phyloP scores from a whole-genome alignment of 306 rosid genomes.

The Pyrus pyrifolia region DNA sequence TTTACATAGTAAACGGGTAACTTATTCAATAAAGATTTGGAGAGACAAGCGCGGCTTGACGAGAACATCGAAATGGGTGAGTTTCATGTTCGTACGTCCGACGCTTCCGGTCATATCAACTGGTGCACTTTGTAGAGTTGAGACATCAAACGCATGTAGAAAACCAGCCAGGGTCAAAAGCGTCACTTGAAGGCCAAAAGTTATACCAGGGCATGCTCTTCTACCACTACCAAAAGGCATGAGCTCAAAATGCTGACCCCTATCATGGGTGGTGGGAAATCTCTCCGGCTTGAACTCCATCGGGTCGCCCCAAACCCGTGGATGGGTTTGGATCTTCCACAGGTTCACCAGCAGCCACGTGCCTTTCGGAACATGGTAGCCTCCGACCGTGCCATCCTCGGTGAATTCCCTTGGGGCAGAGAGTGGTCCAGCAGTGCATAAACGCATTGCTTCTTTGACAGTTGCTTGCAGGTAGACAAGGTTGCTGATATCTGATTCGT shows the following conservation, averaged over 20 bases:
- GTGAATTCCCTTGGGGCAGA: slow-evolving; percentile 27
- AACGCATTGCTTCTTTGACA: slow-evolving; percentile 40
- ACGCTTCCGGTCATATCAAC: slow-evolving; percentile 45
- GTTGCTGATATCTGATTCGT: slow-evolving; percentile 37
- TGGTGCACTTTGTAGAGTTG: background rate
- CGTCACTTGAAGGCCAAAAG: slow-evolving; percentile 33
- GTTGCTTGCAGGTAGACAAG: slow-evolving; percentile 50
- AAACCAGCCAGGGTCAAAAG: slow-evolving; percentile 29
- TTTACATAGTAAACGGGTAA: no score
- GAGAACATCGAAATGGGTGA: slow-evolving; percentile 42
- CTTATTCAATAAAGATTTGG: slow-evolving; percentile 10
- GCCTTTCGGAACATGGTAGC: slow-evolving; percentile 34
- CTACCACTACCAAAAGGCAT: background rate
- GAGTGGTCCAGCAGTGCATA: slow-evolving; percentile 45
- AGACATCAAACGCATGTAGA: slow-evolving; percentile 41
- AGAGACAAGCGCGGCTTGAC: slow-evolving; percentile 34
- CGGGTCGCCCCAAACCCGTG: slow-evolving; percentile 35
- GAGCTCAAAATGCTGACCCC: no score
- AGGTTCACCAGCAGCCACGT: slow-evolving; percentile 37
- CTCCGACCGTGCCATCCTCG: slow-evolving; percentile 33
- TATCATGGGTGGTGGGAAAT: slow-evolving; percentile 36
- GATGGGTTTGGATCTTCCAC: slow-evolving; percentile 52
- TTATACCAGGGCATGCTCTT: slow-evolving; percentile 45
- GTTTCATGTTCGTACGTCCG: slow-evolving; percentile 31
- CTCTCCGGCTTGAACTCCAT: slow-evolving; percentile 56